A percentile compares a stretch with the other conserved stretches of the same genome.
Conservation (phyloP, 352 stramenopile species). For the Globisporangium camurandrum region DNA sequence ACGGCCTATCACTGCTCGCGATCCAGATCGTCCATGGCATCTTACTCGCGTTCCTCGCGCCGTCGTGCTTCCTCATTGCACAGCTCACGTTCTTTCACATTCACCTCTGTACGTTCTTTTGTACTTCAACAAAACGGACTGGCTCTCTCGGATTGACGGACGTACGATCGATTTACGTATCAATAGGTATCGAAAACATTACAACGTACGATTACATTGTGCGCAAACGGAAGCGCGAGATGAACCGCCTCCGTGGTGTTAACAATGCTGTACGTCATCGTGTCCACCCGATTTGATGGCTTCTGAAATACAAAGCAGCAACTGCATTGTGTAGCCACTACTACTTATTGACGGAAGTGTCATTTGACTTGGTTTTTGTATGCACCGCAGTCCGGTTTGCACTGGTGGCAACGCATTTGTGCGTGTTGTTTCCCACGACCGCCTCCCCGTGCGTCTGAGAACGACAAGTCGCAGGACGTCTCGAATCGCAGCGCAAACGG, state of each 20-base stretch:
- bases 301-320: not conserved
- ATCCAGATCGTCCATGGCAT: slow-evolving; percentile 60
- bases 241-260: slow-evolving; percentile 36
- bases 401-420: slow-evolving; percentile 30
- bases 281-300: slow-evolving; percentile 33
- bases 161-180: not conserved
- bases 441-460: slow-evolving; percentile 13
- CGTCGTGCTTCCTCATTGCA: slow-evolving; percentile 72
- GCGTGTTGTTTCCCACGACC: slow-evolving; percentile 26
- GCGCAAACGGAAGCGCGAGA: slow-evolving; percentile 67
- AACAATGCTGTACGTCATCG: too few species aligned
- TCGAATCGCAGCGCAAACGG: slow-evolving; percentile 46
- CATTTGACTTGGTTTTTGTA: slow-evolving; percentile 7
- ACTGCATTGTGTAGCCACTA: slow-evolving; percentile 2
- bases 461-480: slow-evolving; percentile 42
- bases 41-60: slow-evolving; percentile 55
- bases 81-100: slow-evolving; percentile 81
- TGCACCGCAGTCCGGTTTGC: slow-evolving; percentile 14
- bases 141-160: too few species aligned
- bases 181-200: slow-evolving; percentile 62
- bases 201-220: slow-evolving; percentile 89
- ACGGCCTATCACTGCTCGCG: slow-evolving; percentile 42
- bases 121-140: too few species aligned
- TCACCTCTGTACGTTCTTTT: slow-evolving; percentile 72
- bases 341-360: slow-evolving; percentile 8